Evolutionary conservation across 2,329 filamentous ascomycete species (phyloP), one percentile per base, ranked within the genome.

Genomic region (Paecilomyces niveus): DNA sequence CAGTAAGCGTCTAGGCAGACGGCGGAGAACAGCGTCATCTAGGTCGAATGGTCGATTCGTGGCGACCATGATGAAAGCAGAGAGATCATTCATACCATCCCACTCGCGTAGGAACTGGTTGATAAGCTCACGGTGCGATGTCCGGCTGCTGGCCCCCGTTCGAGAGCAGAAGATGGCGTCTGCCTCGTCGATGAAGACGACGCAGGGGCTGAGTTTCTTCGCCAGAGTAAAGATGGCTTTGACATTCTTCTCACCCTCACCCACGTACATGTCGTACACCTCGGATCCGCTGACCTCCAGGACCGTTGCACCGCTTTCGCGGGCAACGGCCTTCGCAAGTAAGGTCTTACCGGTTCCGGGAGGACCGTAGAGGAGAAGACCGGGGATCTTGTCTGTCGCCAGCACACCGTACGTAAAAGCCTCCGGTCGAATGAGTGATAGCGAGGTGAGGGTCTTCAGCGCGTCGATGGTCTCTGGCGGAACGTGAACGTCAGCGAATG

Each of bases 71-170:
- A 99, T 93, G 72, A 99, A 97, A 2, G 93, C 91, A 18, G 89
- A 89, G 53, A 86, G 83, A 59, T 86, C 81, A 65, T 89, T 89
- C 80, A 97, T 88, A 10, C 94, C 94, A 67, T 97, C 94, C 94
- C 93, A 97, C 72, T 97, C 93, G 57, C 92, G 89, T 54, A 99
- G 79, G 73, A 97, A 97, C 74, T 99, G 93, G 70, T 97, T 99
- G 73, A 97, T 92, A 57, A 94, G 88, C 72, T 97, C 93, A 54
- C 92, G 85, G 65, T 95, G 90, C 1, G 84, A 87, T 5, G 85
- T 84, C 31, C 89, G 82, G 65, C 85, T 86, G 59, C 83, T 82
- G 24, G 82, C 80, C 33, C 74, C 69, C 45, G 84, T 83, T 57
- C 94, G 85, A 15, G 89, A 87, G 26, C 90, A 90, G 58, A 99